phyloP scores from a whole-genome alignment of 2,329 filamentous ascomycete genomes.

The Trichoderma simmonsii region DNA sequence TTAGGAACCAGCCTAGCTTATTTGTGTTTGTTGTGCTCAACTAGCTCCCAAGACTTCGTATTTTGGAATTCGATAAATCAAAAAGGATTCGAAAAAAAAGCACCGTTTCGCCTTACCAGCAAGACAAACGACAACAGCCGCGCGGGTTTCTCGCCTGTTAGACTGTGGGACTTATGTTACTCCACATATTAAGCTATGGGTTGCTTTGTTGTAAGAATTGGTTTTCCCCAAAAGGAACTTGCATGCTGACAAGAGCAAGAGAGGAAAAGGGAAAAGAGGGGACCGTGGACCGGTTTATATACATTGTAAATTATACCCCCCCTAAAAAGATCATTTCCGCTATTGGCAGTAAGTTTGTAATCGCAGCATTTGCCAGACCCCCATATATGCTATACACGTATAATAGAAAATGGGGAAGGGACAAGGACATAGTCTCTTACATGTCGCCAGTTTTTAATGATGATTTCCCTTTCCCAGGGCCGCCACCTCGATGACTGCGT shows the following conservation, averaged over 20 bases:
- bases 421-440: background rate
- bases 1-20: background rate
- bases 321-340: background rate
- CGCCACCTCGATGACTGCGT: conserved; percentile 18
- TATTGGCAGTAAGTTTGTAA: background rate
- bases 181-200: background rate
- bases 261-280: background rate
- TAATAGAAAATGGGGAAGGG: background rate
- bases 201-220: background rate
- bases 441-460: background rate
- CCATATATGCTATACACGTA: background rate
- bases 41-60: background rate
- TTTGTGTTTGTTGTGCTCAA: background rate
- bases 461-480: background rate
- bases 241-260: background rate
- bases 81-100: background rate
- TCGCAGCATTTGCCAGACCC: background rate
- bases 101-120: background rate
- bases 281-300: background rate
- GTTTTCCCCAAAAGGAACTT: background rate
- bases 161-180: background rate
- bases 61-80: background rate
- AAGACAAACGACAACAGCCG: background rate
- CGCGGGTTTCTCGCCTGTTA: background rate
- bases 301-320: background rate